Evolutionary conservation across 768 basidiomycete species (phyloP).

Genomic region (Termitomyces sp.): DNA sequence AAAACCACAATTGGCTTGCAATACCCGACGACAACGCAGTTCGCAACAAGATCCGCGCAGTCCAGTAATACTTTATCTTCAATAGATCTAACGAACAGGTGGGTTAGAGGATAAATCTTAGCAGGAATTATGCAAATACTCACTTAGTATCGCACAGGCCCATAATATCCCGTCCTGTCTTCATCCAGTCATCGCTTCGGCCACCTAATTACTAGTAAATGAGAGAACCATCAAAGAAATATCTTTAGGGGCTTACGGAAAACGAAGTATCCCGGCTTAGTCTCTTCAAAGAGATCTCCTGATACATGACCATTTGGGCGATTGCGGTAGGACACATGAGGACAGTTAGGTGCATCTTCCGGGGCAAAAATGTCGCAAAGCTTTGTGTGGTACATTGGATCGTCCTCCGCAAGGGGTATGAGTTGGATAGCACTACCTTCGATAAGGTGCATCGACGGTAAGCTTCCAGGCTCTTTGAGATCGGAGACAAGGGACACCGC

Average conservation of each 20-base stretch:
- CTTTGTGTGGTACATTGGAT: neutral
- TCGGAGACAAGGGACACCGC: constrained; percentile 9
- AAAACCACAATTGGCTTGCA: constrained; percentile 8
- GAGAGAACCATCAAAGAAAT: neutral
- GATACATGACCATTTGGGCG: constrained; percentile 7
- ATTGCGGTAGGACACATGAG: constrained; percentile 4
- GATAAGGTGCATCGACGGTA: neutral
- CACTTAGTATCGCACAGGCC: constrained; percentile 6
- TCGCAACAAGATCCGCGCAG: constrained; percentile 2
- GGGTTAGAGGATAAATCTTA: neutral
- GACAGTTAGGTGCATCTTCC: constrained; percentile 6
- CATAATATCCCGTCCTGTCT: neutral
- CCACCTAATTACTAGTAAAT: constrained; percentile 5
- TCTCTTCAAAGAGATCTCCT: constrained; percentile 9
- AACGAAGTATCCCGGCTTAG: neutral
- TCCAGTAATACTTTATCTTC: neutral
- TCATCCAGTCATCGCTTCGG: constrained; percentile 10
- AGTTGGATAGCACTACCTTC: neutral
- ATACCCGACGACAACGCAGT: constrained; percentile 7
- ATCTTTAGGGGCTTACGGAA: constrained; percentile 1
- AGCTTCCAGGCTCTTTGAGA: neutral
- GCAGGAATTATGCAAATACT: neutral
- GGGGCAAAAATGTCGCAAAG: constrained; percentile 4
- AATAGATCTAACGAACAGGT: neutral
- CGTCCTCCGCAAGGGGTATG: neutral